Percentiles rank a stretch among this genome's conserved stretches.
These are phyloP conservation scores for Neofusicoccum cordaticola DNA, from an alignment of 2,329 filamentous ascomycete genomes.

Conservation along the genomic window DNA sequence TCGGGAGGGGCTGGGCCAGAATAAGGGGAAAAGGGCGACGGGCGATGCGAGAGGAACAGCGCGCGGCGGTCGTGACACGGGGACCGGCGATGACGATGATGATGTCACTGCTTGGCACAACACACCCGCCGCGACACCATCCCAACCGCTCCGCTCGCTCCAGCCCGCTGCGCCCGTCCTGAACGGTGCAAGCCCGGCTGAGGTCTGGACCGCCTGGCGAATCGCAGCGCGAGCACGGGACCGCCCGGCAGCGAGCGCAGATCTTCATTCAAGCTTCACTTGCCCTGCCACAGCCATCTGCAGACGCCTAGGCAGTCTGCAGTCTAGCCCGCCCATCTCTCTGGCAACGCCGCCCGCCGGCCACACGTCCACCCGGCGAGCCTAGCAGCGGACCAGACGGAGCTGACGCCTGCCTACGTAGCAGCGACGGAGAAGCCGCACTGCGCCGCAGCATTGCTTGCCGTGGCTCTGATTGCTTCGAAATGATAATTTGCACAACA, in stretches of 20 bases:
- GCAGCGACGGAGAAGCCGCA: background rate
- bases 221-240: slow-evolving; percentile 2
- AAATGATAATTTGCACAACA: background rate
- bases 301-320: background rate
- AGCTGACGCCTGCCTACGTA: background rate
- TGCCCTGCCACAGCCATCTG: background rate
- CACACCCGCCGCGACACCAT: background rate
- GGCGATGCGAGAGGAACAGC: background rate
- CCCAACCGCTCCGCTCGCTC: background rate
- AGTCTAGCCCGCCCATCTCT: background rate
- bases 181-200: background rate
- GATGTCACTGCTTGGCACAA: background rate
- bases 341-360: background rate
- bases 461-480: background rate
- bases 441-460: background rate
- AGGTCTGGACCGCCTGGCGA: background rate
- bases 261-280: slow-evolving; percentile 6
- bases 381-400: background rate
- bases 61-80: background rate
- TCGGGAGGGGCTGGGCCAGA: background rate
- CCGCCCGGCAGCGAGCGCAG: slow-evolving; percentile 1
- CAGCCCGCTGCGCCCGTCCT: background rate
- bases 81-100: background rate
- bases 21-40: background rate
- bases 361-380: too few relatives aligned